phyloP scores from a whole-genome alignment of 495 filamentous ascomycete genomes.

The Hyaloscypha finlandica region DNA sequence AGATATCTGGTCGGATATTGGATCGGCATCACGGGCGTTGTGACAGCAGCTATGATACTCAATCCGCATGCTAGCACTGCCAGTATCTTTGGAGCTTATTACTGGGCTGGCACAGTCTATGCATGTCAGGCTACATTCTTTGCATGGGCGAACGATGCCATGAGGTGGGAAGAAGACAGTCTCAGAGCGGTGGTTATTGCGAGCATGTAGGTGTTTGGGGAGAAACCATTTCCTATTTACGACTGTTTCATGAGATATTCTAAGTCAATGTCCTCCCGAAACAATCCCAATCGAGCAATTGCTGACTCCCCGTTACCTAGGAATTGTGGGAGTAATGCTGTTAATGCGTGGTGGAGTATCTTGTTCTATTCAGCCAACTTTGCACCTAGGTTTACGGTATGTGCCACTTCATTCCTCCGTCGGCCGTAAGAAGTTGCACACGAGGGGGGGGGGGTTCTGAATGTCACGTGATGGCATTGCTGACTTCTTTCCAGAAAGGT shows the following conservation, averaged over 20 bases:
- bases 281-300: too few relatives aligned
- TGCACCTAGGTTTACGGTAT: constrained; percentile 58
- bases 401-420: constrained; percentile 18
- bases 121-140: constrained; percentile 62
- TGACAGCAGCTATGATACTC: constrained; percentile 51
- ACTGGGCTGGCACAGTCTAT: constrained; percentile 55
- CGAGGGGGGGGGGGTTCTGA: constrained; percentile 15
- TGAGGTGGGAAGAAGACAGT: constrained; percentile 48
- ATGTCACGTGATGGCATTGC: background rate
- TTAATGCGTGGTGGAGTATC: constrained; percentile 65
- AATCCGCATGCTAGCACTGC: constrained; percentile 43
- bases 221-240: too few relatives aligned
- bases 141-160: constrained; percentile 62
- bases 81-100: constrained; percentile 53
- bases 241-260: too few relatives aligned
- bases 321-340: constrained; percentile 57
- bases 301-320: too few relatives aligned
- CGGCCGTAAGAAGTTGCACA: background rate
- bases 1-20: constrained; percentile 57
- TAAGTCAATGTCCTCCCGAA: too few relatives aligned
- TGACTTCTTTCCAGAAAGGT: constrained; percentile 37
- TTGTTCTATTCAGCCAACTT: constrained; percentile 61
- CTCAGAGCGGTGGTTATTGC: constrained; percentile 51
- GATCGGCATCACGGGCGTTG: constrained; percentile 50
- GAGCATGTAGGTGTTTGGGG: constrained; percentile 36